Conservation (phyloP, 306 rosid species). For the Quercus aquifolioides region DNA sequence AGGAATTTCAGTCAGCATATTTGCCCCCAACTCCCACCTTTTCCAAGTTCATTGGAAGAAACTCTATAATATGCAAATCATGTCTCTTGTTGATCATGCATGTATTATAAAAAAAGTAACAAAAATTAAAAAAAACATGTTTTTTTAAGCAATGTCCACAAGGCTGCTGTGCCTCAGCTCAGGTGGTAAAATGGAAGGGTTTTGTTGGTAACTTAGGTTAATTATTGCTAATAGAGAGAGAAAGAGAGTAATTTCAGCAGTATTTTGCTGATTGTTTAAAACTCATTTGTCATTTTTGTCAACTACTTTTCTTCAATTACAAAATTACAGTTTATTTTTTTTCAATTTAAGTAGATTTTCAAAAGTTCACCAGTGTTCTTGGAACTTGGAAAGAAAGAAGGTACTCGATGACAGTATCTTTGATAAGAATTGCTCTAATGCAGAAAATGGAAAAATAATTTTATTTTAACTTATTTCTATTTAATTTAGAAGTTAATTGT, state of each 20-base stretch:
- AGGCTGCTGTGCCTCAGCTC: not conserved
- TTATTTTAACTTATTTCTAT: too few relatives aligned
- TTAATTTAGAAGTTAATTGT: too few relatives aligned
- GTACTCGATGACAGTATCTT: not conserved
- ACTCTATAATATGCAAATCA: too few relatives aligned
- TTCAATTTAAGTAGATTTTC: not conserved
- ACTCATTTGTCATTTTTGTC: not conserved
- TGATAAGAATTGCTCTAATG: not conserved
- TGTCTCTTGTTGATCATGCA: not conserved
- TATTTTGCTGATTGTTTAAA: not conserved
- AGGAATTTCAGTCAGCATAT: too few relatives aligned
- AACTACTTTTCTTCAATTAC: not conserved
- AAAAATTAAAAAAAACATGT: too few relatives aligned
- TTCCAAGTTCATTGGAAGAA: too few relatives aligned
- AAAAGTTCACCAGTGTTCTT: not conserved
- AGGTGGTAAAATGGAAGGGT: not conserved
- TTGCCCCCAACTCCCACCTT: too few relatives aligned
- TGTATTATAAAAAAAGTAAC: not conserved
- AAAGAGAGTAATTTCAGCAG: not conserved
- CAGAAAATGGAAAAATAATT: too few relatives aligned
- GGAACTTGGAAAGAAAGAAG: not conserved
- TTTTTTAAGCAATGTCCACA: not conserved
- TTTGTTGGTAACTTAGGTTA: not conserved
- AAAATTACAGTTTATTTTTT: not conserved
- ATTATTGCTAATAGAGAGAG: not conserved